Conservation (phyloP, 129 eudicot genomes). For the Artemisia argyi region DNA sequence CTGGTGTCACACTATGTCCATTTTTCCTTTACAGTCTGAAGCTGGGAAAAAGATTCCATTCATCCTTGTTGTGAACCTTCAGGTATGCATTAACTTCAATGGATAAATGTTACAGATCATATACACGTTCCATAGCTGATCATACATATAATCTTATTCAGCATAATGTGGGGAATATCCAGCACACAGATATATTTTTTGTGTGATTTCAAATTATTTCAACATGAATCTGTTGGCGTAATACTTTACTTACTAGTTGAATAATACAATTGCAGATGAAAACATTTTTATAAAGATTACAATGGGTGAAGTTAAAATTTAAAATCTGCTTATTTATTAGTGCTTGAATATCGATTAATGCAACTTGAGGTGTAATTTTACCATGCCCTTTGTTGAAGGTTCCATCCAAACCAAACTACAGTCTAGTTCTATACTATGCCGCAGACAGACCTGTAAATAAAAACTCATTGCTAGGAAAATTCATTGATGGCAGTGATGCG, state of each 20-base stretch:
- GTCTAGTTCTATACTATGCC: conserved; percentile 93
- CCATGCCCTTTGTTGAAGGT: conserved; percentile 50
- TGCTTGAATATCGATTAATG: conserved; percentile 18
- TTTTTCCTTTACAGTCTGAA: conserved; percentile 62
- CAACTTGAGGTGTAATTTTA: conserved; percentile 24
- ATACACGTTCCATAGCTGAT: neutral
- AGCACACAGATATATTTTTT: neutral
- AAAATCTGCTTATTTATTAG: neutral
- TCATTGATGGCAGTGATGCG: conserved; percentile 76
- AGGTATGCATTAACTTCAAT: conserved; percentile 48
- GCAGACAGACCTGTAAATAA: conserved; percentile 87
- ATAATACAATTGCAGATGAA: neutral
- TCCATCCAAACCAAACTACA: conserved; percentile 94
- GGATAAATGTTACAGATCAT: neutral
- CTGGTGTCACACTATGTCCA: conserved; percentile 10
- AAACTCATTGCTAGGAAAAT: conserved; percentile 72
- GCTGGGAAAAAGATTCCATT: conserved; percentile 88
- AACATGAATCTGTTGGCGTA: conserved; percentile 3
- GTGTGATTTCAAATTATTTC: conserved; percentile 1
- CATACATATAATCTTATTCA: conserved; percentile 1
- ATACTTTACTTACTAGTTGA: neutral
- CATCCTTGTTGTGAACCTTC: conserved; percentile 80
- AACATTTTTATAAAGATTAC: neutral
- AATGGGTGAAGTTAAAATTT: neutral
- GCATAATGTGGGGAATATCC: neutral